Evolutionary conservation across 768 basidiomycete species (phyloP).

Genomic region (Lactarius quietus): DNA sequence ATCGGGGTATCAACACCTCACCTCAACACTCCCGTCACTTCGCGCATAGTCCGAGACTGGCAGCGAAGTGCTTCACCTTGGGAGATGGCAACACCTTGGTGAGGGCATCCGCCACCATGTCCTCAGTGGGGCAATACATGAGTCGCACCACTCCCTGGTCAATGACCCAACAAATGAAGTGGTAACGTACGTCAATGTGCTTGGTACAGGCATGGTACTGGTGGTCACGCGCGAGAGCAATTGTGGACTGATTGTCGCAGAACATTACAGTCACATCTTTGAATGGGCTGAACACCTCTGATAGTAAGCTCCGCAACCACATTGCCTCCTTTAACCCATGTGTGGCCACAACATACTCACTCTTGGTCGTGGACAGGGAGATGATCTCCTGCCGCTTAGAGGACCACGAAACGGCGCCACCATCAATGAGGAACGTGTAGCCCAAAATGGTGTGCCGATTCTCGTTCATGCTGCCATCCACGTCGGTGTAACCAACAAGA

Average conservation of each 20-base stretch:
- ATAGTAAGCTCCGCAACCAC: constrained; percentile 34
- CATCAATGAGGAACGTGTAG: constrained; percentile 34
- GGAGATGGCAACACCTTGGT: too few species aligned
- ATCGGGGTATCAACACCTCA: too few species aligned
- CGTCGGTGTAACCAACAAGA: constrained; percentile 28
- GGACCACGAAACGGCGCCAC: constrained; percentile 40
- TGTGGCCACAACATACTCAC: constrained; percentile 41
- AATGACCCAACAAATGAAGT: too few species aligned
- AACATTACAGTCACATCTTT: background rate
- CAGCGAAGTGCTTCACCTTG: too few species aligned
- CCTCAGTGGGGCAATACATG: too few species aligned
- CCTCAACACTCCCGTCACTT: too few species aligned
- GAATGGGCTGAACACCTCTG: constrained; percentile 21
- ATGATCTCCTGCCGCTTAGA: constrained; percentile 39
- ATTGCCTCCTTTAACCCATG: constrained; percentile 28
- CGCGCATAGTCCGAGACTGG: too few species aligned
- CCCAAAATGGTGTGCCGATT: constrained; percentile 33
- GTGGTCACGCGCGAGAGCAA: too few species aligned
- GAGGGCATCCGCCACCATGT: too few species aligned
- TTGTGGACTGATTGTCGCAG: background rate
- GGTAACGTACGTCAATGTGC: constrained; percentile 11
- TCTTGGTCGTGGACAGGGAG: constrained; percentile 42
- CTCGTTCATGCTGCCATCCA: constrained; percentile 31
- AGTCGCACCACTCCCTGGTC: too few species aligned
- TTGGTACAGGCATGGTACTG: background rate